phyloP scores from a whole-genome alignment of 2,329 filamentous ascomycete species.

The Colletotrichum ledebouriae region DNA sequence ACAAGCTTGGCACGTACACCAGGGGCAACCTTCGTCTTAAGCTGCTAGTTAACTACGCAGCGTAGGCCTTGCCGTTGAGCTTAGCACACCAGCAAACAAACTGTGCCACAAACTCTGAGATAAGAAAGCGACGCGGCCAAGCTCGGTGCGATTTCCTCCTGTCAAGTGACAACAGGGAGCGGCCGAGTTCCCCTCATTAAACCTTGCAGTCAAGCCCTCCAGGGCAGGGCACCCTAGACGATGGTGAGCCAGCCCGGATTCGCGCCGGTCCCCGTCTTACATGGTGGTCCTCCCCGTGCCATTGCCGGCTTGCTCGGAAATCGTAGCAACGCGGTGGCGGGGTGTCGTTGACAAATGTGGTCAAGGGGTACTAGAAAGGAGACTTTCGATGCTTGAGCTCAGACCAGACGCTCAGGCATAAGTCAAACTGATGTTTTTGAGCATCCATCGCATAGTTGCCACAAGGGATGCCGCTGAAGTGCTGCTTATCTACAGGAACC shows the following conservation, averaged over 20 bases:
- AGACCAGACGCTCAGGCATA: not conserved
- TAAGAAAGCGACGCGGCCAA: conserved; percentile 11
- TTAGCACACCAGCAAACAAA: not conserved
- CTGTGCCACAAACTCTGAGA: conserved; percentile 12
- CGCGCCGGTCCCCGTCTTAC: conserved; percentile 9
- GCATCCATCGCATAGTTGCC: no score
- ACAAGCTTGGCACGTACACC: not conserved
- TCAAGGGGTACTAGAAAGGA: no score
- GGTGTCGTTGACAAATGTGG: no score
- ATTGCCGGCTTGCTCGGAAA: conserved; percentile 22
- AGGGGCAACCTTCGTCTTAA: conserved; percentile 17
- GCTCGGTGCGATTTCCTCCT: conserved; percentile 19
- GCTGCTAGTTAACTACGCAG: not conserved
- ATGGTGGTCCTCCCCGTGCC: no score
- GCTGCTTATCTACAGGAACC: not conserved
- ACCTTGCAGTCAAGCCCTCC: conserved; percentile 24
- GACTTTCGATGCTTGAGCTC: no score
- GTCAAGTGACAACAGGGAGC: not conserved
- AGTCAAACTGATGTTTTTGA: not conserved
- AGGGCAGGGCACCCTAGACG: conserved; percentile 13
- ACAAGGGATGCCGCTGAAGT: not conserved
- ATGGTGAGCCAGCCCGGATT: conserved; percentile 23
- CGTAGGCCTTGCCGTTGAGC: not conserved
- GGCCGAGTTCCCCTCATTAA: conserved; percentile 26
- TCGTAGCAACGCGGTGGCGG: not conserved